Percentiles rank a stretch among this genome's conserved stretches.
Evolutionary conservation across 495 filamentous ascomycete species (phyloP).

Genomic region (Penicillium simplicissimum): DNA sequence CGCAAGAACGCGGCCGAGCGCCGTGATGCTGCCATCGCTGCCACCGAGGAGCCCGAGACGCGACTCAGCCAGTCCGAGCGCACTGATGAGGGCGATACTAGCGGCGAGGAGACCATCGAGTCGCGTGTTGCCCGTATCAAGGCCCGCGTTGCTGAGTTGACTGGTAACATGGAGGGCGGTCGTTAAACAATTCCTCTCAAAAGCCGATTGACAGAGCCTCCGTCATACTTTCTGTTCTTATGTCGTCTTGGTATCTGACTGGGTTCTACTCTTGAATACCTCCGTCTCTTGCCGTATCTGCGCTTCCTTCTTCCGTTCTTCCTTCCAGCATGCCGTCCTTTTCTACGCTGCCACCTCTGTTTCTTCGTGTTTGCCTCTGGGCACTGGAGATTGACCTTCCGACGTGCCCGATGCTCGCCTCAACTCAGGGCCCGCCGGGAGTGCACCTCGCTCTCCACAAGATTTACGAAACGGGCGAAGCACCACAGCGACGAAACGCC

Average conservation of each 20-base stretch:
- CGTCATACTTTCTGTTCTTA: constrained; percentile 16
- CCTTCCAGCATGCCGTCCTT: constrained; percentile 13
- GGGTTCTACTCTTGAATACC: neutral
- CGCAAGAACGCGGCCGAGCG: constrained; percentile 89
- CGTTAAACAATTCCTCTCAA: constrained; percentile 15
- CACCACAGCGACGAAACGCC: constrained; percentile 19
- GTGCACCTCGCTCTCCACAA: neutral
- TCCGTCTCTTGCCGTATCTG: neutral
- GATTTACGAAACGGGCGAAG: neutral
- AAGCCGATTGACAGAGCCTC: neutral
- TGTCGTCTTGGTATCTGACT: constrained; percentile 12
- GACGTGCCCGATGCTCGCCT: neutral
- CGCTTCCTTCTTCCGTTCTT: neutral
- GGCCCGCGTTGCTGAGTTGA: constrained; percentile 91
- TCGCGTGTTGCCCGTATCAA: constrained; percentile 96
- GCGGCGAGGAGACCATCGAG: constrained; percentile 96
- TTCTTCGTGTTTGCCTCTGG: constrained; percentile 25
- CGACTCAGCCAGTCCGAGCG: constrained; percentile 50
- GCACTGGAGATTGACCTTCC: neutral
- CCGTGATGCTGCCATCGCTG: constrained; percentile 47
- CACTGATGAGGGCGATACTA: constrained; percentile 81
- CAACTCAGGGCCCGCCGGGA: constrained; percentile 10
- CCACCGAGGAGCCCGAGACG: constrained; percentile 52
- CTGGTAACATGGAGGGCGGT: constrained; percentile 69
- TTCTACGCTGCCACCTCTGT: constrained; percentile 12